Base-by-base conservation (phyloP, 2,329 filamentous ascomycete species). In the Didymella pinodella region DNA sequence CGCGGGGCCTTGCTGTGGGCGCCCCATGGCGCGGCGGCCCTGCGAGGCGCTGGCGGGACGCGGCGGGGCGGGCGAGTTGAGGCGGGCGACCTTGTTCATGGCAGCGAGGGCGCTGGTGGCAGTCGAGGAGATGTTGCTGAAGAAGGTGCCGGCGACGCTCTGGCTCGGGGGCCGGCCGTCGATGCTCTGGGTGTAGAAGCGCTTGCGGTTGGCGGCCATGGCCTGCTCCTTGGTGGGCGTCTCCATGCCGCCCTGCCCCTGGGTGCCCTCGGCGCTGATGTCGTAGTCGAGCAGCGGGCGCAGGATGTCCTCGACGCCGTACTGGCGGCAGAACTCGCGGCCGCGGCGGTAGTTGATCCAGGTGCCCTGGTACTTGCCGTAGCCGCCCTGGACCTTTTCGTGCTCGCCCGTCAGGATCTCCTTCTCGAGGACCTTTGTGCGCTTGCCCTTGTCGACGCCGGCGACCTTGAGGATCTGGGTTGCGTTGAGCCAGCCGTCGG, bases 181-280 rank as follows among this genome's bases (percentile, higher is more conserved):
- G 52, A 86, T 82, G 45, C 84, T 86, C 47, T 86, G 84, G 65
- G 90, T 96, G 79, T 97, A 98, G 78, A 97, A 87, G 65, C 94
- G 87, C 77, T 99, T 98, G 66, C 95, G 84, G 78, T 83, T 83
- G 16, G 94, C 94, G 11, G 95, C 95, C 93, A 98, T 97, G 60
- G 95, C 95, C 78, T 98, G 95, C 78, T 98, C 95, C 78, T 99
- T 99, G 36, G 95, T 99, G 0, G 95, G 95, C 0, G 95, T 98
- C 71, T 98, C 94, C 68, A 97, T 85, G 66, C 90, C 91, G 66
- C 90, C 91, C 46, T 88, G 86, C 55, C 90, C 89, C 48, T 88
- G 75, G 48, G 91, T 90, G 48, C 91, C 90, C 60, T 93, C 90
- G 66, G 90, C 87, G 53, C 87, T 88, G 81, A 93, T 90, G 71